phyloP scores from a whole-genome alignment of 352 stramenopile species.

The Globisporangium middletonii region DNA sequence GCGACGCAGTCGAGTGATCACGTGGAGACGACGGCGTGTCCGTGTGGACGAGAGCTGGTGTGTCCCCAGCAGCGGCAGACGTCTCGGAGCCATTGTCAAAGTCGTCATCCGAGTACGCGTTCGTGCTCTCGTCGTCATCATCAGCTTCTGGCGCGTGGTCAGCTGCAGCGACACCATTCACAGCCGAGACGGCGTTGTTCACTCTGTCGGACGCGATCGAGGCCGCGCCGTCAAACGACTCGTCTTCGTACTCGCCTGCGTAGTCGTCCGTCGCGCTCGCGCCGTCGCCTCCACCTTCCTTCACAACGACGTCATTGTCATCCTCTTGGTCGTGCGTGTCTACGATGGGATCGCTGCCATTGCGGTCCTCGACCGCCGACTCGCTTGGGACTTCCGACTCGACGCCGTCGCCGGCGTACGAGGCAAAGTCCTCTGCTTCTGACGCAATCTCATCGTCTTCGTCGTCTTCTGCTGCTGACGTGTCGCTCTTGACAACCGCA shows the following conservation, averaged over 20 bases:
- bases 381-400: conserved; percentile 13
- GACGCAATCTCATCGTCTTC: conserved; percentile 8
- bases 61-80: background rate
- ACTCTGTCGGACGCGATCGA: conserved; percentile 8
- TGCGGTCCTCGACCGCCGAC: background rate
- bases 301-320: background rate
- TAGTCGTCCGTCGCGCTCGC: conserved; percentile 14
- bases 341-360: background rate
- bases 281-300: background rate
- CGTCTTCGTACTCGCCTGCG: conserved; percentile 35
- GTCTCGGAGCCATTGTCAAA: conserved; percentile 26
- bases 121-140: conserved; percentile 8
- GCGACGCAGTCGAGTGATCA: too few relatives aligned
- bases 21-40: too few relatives aligned
- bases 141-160: background rate
- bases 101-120: conserved; percentile 28
- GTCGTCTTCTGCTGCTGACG: background rate
- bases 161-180: background rate
- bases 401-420: background rate
- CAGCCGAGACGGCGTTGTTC: background rate
- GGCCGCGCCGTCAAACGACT: conserved; percentile 36
- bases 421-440: background rate
- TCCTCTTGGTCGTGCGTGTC: background rate
- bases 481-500: background rate
- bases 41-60: background rate